Evolutionary conservation across 495 filamentous ascomycete genomes (phyloP).

Genomic region (Eremomyces bilateralis): DNA sequence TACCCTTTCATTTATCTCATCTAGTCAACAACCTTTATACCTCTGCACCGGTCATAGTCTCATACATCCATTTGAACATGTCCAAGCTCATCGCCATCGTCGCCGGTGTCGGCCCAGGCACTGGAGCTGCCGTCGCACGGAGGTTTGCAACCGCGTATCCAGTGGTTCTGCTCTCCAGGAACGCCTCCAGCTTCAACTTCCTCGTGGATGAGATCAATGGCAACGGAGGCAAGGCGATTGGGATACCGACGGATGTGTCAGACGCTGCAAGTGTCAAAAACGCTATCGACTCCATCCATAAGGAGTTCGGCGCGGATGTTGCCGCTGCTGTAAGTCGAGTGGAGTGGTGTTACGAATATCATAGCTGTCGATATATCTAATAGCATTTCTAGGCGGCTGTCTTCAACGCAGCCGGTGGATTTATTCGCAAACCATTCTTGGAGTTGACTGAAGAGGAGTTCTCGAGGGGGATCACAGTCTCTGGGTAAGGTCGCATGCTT

Average conservation of each 20-base stretch:
- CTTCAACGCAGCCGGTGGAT: constrained; percentile 57
- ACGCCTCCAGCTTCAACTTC: constrained; percentile 37
- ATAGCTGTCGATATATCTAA: not conserved
- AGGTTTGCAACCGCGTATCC: constrained; percentile 33
- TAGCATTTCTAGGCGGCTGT: constrained; percentile 43
- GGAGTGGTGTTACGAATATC: no score
- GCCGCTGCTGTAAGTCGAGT: constrained; percentile 9
- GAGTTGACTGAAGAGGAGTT: constrained; percentile 49
- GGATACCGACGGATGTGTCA: constrained; percentile 51
- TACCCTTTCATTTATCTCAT: no score
- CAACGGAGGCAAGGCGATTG: constrained; percentile 48
- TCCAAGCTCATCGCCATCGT: constrained; percentile 15
- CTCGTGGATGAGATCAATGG: constrained; percentile 56
- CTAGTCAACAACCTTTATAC: not conserved
- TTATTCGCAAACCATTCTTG: constrained; percentile 60
- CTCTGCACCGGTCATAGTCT: not conserved
- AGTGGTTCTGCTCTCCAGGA: constrained; percentile 54
- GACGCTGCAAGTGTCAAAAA: constrained; percentile 35
- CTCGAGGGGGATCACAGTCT: constrained; percentile 28
- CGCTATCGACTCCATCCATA: constrained; percentile 46
- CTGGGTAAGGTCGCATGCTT: constrained; percentile 29
- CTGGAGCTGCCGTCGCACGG: constrained; percentile 13
- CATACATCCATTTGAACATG: not conserved
- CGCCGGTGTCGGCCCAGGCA: constrained; percentile 14
- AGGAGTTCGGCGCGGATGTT: constrained; percentile 26